These are phyloP conservation scores for Geosmithia morbida DNA, from an alignment of 2,329 filamentous ascomycete species.

Conservation along the genomic window DNA sequence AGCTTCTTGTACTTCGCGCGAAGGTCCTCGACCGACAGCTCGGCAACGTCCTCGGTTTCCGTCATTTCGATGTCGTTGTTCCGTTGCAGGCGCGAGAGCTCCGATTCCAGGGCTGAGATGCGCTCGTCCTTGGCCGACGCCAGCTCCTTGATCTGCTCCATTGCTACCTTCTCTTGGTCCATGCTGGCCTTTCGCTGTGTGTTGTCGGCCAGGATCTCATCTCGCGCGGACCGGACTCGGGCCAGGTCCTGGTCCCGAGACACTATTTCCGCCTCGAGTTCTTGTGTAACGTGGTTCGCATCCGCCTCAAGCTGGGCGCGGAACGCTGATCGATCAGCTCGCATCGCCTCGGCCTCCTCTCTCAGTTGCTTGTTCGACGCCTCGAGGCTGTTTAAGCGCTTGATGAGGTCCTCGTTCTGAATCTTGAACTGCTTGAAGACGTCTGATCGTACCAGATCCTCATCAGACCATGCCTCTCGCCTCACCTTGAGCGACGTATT, in stretches of 20 bases:
- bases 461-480: slow-evolving; percentile 65
- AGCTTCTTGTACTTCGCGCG: slow-evolving; percentile 59
- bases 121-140: slow-evolving; percentile 65
- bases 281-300: slow-evolving; percentile 53
- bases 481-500: slow-evolving; percentile 58
- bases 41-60: slow-evolving; percentile 33
- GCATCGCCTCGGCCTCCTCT: slow-evolving; percentile 73
- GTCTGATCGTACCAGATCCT: slow-evolving; percentile 86
- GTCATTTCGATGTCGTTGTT: slow-evolving; percentile 29
- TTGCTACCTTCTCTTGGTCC: slow-evolving; percentile 57
- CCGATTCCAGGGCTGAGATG: slow-evolving; percentile 69
- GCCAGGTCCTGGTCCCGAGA: slow-evolving; percentile 73
- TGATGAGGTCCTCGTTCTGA: slow-evolving; percentile 86
- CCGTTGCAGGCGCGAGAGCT: slow-evolving; percentile 56
- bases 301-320: slow-evolving; percentile 73
- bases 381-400: slow-evolving; percentile 81
- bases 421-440: slow-evolving; percentile 84
- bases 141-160: slow-evolving; percentile 66
- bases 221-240: slow-evolving; percentile 68
- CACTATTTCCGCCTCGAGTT: slow-evolving; percentile 71
- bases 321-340: slow-evolving; percentile 72
- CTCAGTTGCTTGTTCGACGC: slow-evolving; percentile 73
- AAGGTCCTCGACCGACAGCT: slow-evolving; percentile 55
- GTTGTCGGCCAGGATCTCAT: slow-evolving; percentile 74
- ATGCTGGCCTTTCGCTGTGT: slow-evolving; percentile 65